These are phyloP conservation scores for Hypomontagnella monticulosa DNA, from an alignment of 495 filamentous ascomycete genomes.

Conservation along the genomic window DNA sequence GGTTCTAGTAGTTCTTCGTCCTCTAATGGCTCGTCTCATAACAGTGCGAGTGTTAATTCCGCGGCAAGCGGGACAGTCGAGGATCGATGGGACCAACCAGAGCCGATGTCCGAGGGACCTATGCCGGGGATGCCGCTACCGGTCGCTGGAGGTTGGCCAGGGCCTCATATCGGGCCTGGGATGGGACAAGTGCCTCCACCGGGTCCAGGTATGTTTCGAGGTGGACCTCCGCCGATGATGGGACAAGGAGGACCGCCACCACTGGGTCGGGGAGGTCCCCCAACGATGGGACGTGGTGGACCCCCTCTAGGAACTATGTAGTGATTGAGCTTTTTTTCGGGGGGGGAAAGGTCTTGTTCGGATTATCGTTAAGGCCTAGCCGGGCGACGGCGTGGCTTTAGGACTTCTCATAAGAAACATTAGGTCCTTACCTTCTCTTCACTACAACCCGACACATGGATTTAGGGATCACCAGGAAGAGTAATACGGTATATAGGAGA, in stretches of 20 bases:
- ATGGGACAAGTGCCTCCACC: slow-evolving; percentile 12
- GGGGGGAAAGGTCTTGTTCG: neutral
- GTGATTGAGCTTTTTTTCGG: neutral
- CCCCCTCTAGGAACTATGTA: slow-evolving; percentile 21
- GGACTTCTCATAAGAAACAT: no score
- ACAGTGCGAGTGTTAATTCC: slow-evolving; percentile 16
- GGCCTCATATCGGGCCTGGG: slow-evolving; percentile 5
- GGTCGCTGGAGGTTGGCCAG: slow-evolving; percentile 27
- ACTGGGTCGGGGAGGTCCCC: slow-evolving; percentile 28
- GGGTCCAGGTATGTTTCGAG: slow-evolving; percentile 24
- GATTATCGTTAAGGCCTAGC: neutral
- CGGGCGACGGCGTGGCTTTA: no score
- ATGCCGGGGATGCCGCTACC: slow-evolving; percentile 29
- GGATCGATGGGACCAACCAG: slow-evolving; percentile 24
- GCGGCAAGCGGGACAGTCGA: slow-evolving; percentile 27
- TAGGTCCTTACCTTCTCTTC: no score
- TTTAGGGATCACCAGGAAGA: neutral
- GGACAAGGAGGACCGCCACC: slow-evolving; percentile 19
- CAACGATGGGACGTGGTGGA: slow-evolving; percentile 25
- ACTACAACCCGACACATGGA: no score
- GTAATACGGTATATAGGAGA: neutral
- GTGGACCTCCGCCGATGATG: slow-evolving; percentile 34
- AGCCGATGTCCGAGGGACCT: slow-evolving; percentile 6
- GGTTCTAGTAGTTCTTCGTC: slow-evolving; percentile 18
- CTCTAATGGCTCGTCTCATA: slow-evolving; percentile 24